Evolutionary conservation across 768 basidiomycete species (phyloP).

Genomic region (Boletellus ananiceps): DNA sequence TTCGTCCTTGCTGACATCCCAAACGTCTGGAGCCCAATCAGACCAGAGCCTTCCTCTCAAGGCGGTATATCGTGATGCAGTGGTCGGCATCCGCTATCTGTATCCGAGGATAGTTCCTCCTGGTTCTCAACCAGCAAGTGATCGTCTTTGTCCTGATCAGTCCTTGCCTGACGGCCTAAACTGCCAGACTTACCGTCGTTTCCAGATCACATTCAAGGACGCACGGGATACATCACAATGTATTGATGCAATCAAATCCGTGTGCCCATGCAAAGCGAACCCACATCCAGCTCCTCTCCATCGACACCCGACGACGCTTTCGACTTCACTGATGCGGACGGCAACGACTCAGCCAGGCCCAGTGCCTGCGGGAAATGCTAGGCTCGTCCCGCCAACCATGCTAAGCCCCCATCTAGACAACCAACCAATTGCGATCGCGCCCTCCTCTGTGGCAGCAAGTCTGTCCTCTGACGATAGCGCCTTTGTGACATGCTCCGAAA

Average conservation of each 20-base stretch:
- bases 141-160: not conserved
- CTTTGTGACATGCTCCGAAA: constrained; percentile 28
- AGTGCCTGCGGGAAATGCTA: not conserved
- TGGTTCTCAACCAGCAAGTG: constrained; percentile 31
- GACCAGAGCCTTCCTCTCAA: constrained; percentile 68
- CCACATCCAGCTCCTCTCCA: constrained; percentile 26
- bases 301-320: constrained; percentile 14
- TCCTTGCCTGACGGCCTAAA: constrained; percentile 6
- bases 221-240: constrained; percentile 48
- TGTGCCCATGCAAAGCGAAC: constrained; percentile 74
- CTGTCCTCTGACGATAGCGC: constrained; percentile 26
- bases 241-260: constrained; percentile 54
- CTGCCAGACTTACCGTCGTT: constrained; percentile 63
- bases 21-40: constrained; percentile 27
- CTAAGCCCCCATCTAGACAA: not conserved
- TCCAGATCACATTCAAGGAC: constrained; percentile 68
- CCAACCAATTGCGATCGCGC: not conserved
- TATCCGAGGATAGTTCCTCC: constrained; percentile 38
- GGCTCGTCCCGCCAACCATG: constrained; percentile 2
- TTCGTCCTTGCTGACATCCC: constrained; percentile 41
- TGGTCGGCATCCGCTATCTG: constrained; percentile 74
- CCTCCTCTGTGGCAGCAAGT: constrained; percentile 8
- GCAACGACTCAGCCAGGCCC: constrained; percentile 7
- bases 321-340: constrained; percentile 15
- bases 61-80: constrained; percentile 69